Base-by-base conservation (phyloP, 768 basidiomycete species). In the Collybia mongolica region DNA sequence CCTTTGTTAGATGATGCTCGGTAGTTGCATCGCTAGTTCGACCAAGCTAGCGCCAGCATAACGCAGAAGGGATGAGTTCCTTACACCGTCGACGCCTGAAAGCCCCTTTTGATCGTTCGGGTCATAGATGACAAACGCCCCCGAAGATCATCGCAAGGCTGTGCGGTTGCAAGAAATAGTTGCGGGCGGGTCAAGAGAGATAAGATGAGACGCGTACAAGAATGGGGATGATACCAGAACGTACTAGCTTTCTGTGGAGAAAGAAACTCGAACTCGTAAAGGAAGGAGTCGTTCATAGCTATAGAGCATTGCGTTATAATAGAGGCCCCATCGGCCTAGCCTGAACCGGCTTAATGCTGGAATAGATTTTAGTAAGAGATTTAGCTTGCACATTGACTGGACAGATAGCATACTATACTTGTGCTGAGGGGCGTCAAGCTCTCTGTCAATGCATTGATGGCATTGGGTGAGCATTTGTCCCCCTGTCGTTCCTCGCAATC, bases 11-110 rank as follows among this genome's bases (percentile, higher is more conserved):
- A n/a, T n/a, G 12, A n/a, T 6, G 14, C 12, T 29, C 14, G 28
- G 9, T 7, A 15, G 14, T 1, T 0, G 29, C 6, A 26, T 19
- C n/a, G 43, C 14, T 18, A 81, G 81, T 23, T 82, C 79, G 9
- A 55, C 50, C 17, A 42, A 48, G 0, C 64, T 54, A 12, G 81
- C 81, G 15, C 73, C 76, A 0, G 29, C 58, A 49, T 83, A 83
- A 39, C 76, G 72, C 20, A 83, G 57, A 47, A 83, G 77, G 2
- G 79, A 80, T 44, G 67, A 67, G 58, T 76, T 79, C 49, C 73
- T 64, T 11, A 70, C 71, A 17, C 60, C 63, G 1, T 45, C 55
- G 47, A 73, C 73, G 15, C 55, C 67, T 23, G 41, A 6, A 9
- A 20, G 40, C 11, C 44, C 12, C 18, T 49, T 52, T 26, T 4